Conservation (phyloP, 495 filamentous ascomycete genomes). For the Aspergillus bridgeri region DNA sequence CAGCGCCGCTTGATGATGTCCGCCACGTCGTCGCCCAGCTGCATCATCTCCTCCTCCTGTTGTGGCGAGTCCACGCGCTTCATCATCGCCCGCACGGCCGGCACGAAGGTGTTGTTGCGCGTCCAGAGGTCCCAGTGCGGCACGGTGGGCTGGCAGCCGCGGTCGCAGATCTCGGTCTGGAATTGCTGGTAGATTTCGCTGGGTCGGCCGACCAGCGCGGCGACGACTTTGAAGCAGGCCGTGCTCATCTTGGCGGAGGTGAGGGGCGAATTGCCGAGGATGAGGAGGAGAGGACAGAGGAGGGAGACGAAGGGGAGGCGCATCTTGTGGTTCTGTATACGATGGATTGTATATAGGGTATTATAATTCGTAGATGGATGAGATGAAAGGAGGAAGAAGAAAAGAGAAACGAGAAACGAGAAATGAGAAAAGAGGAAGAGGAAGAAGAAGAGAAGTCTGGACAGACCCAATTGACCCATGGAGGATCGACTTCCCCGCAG, state of each 20-base stretch:
- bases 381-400: neutral
- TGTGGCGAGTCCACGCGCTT: conserved; percentile 32
- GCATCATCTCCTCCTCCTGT: conserved; percentile 32
- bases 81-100: conserved; percentile 39
- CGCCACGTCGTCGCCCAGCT: conserved; percentile 42
- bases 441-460: too few species aligned
- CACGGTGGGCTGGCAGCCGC: conserved; percentile 40
- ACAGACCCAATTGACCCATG: too few species aligned
- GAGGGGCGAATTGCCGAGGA: conserved; percentile 22
- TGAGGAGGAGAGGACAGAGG: conserved; percentile 19
- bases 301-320: conserved; percentile 13
- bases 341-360: too few species aligned
- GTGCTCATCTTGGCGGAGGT: conserved; percentile 28
- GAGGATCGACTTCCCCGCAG: too few species aligned
- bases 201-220: conserved; percentile 35
- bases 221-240: conserved; percentile 39
- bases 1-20: conserved; percentile 38
- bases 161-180: conserved; percentile 41
- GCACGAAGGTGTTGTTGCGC: conserved; percentile 41
- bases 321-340: too few species aligned
- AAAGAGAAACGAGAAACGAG: too few species aligned
- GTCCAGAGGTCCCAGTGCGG: conserved; percentile 48
- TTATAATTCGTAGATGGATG: too few species aligned
- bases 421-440: neutral
- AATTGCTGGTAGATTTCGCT: conserved; percentile 36